These are phyloP conservation scores for Sisymbrium irio DNA, from an alignment of 345 rosid species.

Conservation along the genomic window DNA sequence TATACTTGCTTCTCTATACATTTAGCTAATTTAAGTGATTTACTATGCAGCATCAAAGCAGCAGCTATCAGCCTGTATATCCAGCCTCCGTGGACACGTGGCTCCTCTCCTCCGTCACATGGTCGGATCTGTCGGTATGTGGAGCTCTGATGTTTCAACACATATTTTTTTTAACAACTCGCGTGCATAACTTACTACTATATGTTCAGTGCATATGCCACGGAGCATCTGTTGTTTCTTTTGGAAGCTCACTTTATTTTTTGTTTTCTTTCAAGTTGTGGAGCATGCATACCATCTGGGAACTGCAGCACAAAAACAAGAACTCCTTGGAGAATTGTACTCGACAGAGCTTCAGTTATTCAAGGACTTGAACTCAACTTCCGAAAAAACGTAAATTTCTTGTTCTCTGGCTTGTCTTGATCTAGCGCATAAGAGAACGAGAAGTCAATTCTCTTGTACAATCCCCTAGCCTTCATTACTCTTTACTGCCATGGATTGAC, in stretches of 20 bases:
- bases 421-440: neutral
- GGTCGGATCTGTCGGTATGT: slow-evolving; percentile 93
- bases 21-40: neutral
- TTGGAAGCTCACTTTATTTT: slow-evolving; percentile 6
- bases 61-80: slow-evolving; percentile 68
- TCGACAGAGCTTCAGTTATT: slow-evolving; percentile 90
- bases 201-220: neutral
- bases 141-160: slow-evolving; percentile 6
- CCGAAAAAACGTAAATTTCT: slow-evolving; percentile 63
- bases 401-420: neutral
- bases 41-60: slow-evolving; percentile 65
- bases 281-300: slow-evolving; percentile 85
- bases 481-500: neutral
- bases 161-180: neutral
- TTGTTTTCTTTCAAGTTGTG: slow-evolving; percentile 44
- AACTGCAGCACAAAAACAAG: slow-evolving; percentile 82
- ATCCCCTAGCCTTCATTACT: neutral
- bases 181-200: neutral
- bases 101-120: slow-evolving; percentile 80
- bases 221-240: slow-evolving; percentile 4
- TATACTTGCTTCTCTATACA: slow-evolving; percentile 2
- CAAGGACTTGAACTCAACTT: slow-evolving; percentile 55
- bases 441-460: neutral
- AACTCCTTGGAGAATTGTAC: slow-evolving; percentile 78
- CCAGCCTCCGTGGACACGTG: slow-evolving; percentile 72